These are phyloP conservation scores for Loxodes magnus DNA, from an alignment of 73 alveolate species.

Conservation along the genomic window DNA sequence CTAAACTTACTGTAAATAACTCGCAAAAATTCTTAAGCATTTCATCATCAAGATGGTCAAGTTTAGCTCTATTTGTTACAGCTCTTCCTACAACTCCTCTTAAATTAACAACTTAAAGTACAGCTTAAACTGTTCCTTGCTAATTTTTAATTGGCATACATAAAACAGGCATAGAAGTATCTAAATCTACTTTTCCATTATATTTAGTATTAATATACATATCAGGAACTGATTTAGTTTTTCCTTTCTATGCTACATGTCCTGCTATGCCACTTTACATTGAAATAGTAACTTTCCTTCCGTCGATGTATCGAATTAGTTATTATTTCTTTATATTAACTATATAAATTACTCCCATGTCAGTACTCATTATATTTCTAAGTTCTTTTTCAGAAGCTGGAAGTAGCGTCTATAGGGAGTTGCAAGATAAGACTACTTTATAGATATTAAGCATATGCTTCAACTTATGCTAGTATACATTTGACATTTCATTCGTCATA, in stretches of 20 bases:
- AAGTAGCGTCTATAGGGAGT: background rate
- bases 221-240: conserved; percentile 1
- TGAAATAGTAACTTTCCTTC: background rate
- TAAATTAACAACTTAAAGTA: conserved; percentile 12
- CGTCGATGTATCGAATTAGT: background rate
- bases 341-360: background rate
- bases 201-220: conserved; percentile 1
- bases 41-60: conserved; percentile 21
- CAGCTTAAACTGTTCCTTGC: background rate
- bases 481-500: background rate
- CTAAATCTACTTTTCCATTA: conserved; percentile 28
- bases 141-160: conserved; percentile 10
- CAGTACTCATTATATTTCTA: background rate
- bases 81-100: conserved; percentile 24
- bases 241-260: background rate
- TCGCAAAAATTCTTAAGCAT: conserved; percentile 12
- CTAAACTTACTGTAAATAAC: conserved; percentile 3
- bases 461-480: background rate
- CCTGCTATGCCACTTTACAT: background rate
- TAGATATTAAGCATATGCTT: background rate
- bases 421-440: background rate
- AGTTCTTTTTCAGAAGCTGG: background rate
- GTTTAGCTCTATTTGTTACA: conserved; percentile 19
- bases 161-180: conserved; percentile 26
- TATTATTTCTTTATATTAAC: background rate